Conservation (phyloP, 345 rosid species). For the Turritis glabra region DNA sequence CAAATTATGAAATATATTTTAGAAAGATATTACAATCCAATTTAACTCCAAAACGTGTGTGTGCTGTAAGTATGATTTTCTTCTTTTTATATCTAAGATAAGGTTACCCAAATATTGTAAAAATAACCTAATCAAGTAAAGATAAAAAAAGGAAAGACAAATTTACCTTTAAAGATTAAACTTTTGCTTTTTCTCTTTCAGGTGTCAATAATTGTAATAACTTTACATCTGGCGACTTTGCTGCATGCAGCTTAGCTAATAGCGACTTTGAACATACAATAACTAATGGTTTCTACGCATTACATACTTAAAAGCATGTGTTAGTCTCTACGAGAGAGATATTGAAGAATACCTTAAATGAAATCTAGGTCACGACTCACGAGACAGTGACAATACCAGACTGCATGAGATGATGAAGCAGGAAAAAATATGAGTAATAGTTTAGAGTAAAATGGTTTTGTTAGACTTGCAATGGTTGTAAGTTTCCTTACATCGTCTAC, state of each 20-base stretch:
- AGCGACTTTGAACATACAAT: not conserved
- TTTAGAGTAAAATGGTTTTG: constrained; percentile 3
- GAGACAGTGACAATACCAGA: constrained; percentile 36
- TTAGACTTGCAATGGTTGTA: not conserved
- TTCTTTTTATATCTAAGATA: constrained; percentile 35
- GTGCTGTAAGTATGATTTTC: not conserved
- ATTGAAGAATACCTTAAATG: constrained; percentile 19
- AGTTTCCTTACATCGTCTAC: constrained; percentile 53
- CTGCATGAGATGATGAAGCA: constrained; percentile 17
- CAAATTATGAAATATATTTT: constrained; percentile 28
- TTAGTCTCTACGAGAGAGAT: not conserved
- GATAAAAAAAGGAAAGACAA: not conserved
- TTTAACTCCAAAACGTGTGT: constrained; percentile 15
- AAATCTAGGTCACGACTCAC: constrained; percentile 27
- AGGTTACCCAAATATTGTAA: constrained; percentile 8
- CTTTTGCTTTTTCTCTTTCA: constrained; percentile 1
- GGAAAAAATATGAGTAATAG: not conserved
- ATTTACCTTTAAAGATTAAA: constrained; percentile 12
- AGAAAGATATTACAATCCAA: constrained; percentile 22
- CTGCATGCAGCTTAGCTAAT: constrained; percentile 24
- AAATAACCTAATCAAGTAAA: constrained; percentile 19
- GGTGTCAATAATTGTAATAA: constrained; percentile 2
- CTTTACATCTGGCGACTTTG: constrained; percentile 28
- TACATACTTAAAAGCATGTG: not conserved
- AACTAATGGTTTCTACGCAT: constrained; percentile 18